Conservation (phyloP, 345 rosid species). For the Eucalyptus lansdowneana region DNA sequence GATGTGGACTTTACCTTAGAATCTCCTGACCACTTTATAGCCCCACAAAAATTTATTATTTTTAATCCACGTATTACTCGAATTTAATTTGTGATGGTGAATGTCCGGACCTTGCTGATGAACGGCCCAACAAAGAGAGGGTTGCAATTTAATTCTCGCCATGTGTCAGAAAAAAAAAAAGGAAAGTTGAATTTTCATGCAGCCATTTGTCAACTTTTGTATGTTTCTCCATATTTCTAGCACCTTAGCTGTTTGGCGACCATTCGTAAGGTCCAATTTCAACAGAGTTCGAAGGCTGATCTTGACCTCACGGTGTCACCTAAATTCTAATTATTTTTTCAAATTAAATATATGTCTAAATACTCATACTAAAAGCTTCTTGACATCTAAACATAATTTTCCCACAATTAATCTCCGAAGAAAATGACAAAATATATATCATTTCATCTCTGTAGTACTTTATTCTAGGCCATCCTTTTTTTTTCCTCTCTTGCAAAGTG, state of each 20-base stretch:
- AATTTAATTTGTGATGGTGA: background rate
- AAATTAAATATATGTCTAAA: background rate
- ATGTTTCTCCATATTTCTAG: background rate
- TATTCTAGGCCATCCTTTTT: background rate
- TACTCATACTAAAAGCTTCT: background rate
- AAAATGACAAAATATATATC: background rate
- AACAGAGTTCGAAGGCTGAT: background rate
- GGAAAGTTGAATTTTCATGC: background rate
- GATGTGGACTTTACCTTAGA: background rate
- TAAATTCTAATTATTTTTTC: background rate
- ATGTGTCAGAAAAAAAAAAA: background rate
- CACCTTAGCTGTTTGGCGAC: background rate
- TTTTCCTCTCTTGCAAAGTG: background rate
- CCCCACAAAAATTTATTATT: background rate
- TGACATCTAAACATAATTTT: background rate
- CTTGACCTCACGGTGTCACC: background rate
- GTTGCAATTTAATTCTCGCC: background rate
- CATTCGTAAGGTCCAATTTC: background rate
- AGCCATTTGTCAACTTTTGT: background rate
- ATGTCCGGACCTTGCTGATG: background rate
- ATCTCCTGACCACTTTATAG: background rate
- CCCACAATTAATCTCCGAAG: background rate
- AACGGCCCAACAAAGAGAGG: background rate
- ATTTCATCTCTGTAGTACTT: background rate
- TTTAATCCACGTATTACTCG: background rate